phyloP scores from a whole-genome alignment of 2,329 filamentous ascomycete species.

The Pyrenophora graminea region DNA sequence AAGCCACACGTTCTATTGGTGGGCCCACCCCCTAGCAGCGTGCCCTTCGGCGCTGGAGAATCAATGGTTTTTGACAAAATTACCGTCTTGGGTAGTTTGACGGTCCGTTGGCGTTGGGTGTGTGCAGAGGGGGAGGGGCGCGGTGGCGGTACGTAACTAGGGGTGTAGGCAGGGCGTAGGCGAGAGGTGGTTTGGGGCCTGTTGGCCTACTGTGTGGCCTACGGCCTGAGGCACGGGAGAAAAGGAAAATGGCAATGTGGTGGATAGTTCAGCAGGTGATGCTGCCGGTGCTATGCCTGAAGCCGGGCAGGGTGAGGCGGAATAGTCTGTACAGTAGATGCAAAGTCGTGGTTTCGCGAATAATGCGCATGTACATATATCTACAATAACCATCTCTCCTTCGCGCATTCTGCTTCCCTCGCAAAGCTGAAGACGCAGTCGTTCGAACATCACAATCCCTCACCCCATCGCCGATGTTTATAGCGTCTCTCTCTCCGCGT shows the following conservation, averaged over 20 bases:
- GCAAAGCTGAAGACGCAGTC: no score
- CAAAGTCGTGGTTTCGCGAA: no score
- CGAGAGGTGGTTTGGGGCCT: background rate
- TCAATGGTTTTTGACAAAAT: slow-evolving; percentile 5
- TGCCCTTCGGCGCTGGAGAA: slow-evolving; percentile 16
- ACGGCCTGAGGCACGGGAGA: background rate
- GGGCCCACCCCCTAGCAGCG: slow-evolving; percentile 4
- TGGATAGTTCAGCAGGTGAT: no score
- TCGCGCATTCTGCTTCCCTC: no score
- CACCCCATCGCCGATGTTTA: background rate
- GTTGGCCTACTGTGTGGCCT: background rate
- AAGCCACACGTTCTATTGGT: slow-evolving; percentile 8
- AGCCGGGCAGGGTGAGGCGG: no score
- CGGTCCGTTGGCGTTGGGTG: background rate
- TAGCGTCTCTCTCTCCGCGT: no score
- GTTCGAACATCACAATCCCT: no score
- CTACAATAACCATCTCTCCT: no score
- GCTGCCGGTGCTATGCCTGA: no score
- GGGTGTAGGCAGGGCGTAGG: background rate
- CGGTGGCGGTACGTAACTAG: background rate
- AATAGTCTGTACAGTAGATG: no score
- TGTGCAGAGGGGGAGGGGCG: background rate
- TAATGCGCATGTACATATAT: no score
- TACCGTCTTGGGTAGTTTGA: slow-evolving; percentile 6
- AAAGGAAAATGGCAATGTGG: no score